These are phyloP conservation scores for Purpureocillium takamizusanense DNA, from an alignment of 2,329 filamentous ascomycete species.

Conservation along the genomic window DNA sequence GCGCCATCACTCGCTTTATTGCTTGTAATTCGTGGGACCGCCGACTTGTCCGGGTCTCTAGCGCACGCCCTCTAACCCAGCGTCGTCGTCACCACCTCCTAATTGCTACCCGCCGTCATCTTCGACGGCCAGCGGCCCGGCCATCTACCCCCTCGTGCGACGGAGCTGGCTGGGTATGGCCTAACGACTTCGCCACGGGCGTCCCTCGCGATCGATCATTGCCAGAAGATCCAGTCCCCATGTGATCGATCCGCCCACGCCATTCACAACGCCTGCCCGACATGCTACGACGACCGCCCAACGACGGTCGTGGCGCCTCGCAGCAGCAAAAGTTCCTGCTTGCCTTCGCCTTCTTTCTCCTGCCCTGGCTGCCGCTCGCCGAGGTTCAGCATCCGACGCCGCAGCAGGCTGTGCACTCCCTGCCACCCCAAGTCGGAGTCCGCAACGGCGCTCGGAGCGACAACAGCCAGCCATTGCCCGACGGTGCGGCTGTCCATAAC, in stretches of 20 bases:
- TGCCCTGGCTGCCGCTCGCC: slow-evolving; percentile 46
- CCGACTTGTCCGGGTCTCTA: too few species aligned
- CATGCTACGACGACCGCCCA: slow-evolving; percentile 58
- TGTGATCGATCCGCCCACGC: slow-evolving; percentile 7
- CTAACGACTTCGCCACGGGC: neutral
- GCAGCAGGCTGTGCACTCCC: slow-evolving; percentile 6
- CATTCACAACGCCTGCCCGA: slow-evolving; percentile 6
- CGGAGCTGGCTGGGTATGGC: neutral
- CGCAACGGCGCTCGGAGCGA: slow-evolving; percentile 5
- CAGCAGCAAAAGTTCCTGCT: slow-evolving; percentile 38
- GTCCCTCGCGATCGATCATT: slow-evolving; percentile 1
- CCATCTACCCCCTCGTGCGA: too few species aligned
- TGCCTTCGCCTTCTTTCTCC: slow-evolving; percentile 48
- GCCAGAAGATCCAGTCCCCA: slow-evolving; percentile 2
- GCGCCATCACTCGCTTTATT: too few species aligned
- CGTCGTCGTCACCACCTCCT: too few species aligned
- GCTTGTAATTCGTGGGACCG: too few species aligned
- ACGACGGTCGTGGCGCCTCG: slow-evolving; percentile 42
- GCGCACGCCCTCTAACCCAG: too few species aligned
- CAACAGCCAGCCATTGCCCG: slow-evolving; percentile 16
- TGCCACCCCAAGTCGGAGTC: neutral
- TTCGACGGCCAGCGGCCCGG: too few species aligned
- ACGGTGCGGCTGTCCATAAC: slow-evolving; percentile 17
- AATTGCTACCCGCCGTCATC: too few species aligned
- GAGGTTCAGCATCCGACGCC: slow-evolving; percentile 57